phyloP scores from a whole-genome alignment of 2,329 filamentous ascomycete species.

The Raffaelea arxii region DNA sequence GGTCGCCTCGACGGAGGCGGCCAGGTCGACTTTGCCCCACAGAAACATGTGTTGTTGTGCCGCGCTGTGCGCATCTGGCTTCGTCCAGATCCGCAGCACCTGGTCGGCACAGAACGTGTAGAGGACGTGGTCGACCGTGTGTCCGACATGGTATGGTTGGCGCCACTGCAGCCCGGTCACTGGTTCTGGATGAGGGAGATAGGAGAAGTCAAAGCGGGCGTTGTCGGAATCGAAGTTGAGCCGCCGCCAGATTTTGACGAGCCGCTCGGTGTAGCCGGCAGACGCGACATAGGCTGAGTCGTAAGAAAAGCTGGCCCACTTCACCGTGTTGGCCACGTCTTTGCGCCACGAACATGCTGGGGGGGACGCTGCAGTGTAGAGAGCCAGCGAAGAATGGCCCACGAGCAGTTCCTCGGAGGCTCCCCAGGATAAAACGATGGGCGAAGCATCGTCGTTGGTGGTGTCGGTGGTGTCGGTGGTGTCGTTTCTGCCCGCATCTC shows the following conservation, averaged over 20 bases:
- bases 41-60: constrained; percentile 60
- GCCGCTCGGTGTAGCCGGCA: constrained; percentile 63
- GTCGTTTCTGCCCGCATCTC: too few relatives aligned
- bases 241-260: constrained; percentile 90
- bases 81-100: constrained; percentile 72
- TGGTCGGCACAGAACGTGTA: constrained; percentile 84
- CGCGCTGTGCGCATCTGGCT: constrained; percentile 56
- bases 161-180: constrained; percentile 87
- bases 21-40: constrained; percentile 73
- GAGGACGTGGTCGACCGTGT: constrained; percentile 74
- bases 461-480: constrained; percentile 30
- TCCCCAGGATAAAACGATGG: constrained; percentile 68
- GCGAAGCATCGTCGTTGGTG: constrained; percentile 15
- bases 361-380: constrained; percentile 48
- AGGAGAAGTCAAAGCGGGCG: constrained; percentile 80
- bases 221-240: constrained; percentile 75
- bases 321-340: constrained; percentile 60
- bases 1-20: constrained; percentile 52
- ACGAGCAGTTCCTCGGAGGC: constrained; percentile 74
- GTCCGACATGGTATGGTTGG: constrained; percentile 63
- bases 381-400: constrained; percentile 57
- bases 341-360: constrained; percentile 63
- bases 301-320: constrained; percentile 70
- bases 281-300: constrained; percentile 84
- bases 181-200: constrained; percentile 71